Evolutionary conservation across 169 alveolate species (phyloP), one percentile per base, ranked within the genome.

Genomic region (Miamiensis avidus): DNA sequence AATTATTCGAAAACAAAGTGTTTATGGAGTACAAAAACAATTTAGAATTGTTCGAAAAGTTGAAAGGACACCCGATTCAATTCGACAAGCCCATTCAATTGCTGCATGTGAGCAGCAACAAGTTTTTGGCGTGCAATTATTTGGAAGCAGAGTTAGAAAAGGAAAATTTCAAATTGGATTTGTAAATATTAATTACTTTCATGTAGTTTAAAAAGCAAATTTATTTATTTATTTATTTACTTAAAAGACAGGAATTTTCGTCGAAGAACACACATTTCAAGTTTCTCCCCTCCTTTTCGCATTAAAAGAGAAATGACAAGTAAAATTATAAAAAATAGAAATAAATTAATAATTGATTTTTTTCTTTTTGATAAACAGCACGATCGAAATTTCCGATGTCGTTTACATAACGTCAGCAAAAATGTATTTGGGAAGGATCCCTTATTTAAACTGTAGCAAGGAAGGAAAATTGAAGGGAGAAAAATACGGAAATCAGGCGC

Each of bases 141-240:
- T 20, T 29, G 28, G 69, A 79, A 31, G 34, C 74, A 65, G 74
- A 32, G 34, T 34, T 49, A 16, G 84, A 79, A 29, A 79, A 79
- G 1, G 69, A 79, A 79, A 79, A 79, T 79, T 79, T 79, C 65
- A 33, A 74, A 29, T 27, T 79, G 0, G 84, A 79, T 0, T 65
- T 79, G 30, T 15, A 79, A 49, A 11, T 11, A 4, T 49, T 11
- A 49, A 49, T 11, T 49, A 11, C 4, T 11, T 11, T 11, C 4
- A 20, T 49, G 4, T 11, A 11, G 4, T 11, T 11, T 11, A 49
- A 49, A 49, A 49, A 49, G 4, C 69, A 49, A 49, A 11, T 49
- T 11, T 11, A 49, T 49, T 49, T 11, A 11, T 49, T 49, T 49
- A 49, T 49, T 49, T 49, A 49, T 20, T 11, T 49, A 49, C 20